Evolutionary conservation across 768 basidiomycete species (phyloP).

Genomic region (Lanmaoa pseudosensibilis): DNA sequence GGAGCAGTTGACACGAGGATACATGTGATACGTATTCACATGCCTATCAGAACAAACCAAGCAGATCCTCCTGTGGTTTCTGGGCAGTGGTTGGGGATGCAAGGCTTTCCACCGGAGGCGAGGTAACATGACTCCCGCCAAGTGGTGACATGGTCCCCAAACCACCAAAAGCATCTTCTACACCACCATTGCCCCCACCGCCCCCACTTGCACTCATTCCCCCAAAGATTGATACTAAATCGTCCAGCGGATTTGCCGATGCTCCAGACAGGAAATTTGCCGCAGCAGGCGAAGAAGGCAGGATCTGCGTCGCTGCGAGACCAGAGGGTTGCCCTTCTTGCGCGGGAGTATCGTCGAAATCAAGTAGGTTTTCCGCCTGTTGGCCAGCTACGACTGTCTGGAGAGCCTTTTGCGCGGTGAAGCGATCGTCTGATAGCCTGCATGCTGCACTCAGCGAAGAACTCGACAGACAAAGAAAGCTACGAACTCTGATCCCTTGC

Average conservation of each 20-base stretch:
- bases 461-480: conserved; percentile 1
- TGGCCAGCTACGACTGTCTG: conserved; percentile 90
- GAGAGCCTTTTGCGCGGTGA: conserved; percentile 78
- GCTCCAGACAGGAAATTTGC: conserved; percentile 75
- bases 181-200: conserved; percentile 13
- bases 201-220: conserved; percentile 37
- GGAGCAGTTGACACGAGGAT: background rate
- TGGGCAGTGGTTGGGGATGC: conserved; percentile 24
- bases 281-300: conserved; percentile 70
- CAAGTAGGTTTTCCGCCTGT: conserved; percentile 91
- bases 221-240: conserved; percentile 92
- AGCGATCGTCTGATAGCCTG: conserved; percentile 67
- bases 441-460: background rate
- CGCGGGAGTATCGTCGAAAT: conserved; percentile 78
- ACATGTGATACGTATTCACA: conserved; percentile 1
- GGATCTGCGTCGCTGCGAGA: conserved; percentile 73
- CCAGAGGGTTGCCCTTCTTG: conserved; percentile 64
- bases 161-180: conserved; percentile 17
- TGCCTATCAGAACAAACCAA: conserved; percentile 51
- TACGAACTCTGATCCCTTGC: conserved; percentile 60
- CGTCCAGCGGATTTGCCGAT: conserved; percentile 87
- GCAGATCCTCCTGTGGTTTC: conserved; percentile 49
- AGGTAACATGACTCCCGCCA: background rate
- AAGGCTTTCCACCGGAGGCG: conserved; percentile 24
- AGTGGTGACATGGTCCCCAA: conserved; percentile 17